Conservation (phyloP, 192 early-diverging fungal species). For the Backusella macrospora region DNA sequence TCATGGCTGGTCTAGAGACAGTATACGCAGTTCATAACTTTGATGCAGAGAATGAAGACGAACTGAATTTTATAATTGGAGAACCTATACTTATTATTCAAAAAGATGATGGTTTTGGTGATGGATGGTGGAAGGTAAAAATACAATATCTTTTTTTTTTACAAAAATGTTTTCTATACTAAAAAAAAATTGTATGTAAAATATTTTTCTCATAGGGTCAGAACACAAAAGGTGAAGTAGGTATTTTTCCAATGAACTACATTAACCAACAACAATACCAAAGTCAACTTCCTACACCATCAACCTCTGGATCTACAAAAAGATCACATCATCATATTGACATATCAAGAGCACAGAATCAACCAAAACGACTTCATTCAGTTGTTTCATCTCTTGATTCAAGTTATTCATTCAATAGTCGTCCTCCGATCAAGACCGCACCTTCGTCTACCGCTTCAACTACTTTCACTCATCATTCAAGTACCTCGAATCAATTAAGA, state of each 20-base stretch:
- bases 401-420: background rate
- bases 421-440: background rate
- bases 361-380: background rate
- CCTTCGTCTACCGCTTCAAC: background rate
- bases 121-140: constrained; percentile 80
- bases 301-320: constrained; percentile 9
- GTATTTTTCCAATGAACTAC: constrained; percentile 75
- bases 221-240: constrained; percentile 61
- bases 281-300: constrained; percentile 23
- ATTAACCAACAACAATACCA: constrained; percentile 42
- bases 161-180: too few relatives aligned
- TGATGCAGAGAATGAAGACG: constrained; percentile 67
- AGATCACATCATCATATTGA: background rate
- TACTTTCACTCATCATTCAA: background rate
- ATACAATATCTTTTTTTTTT: background rate
- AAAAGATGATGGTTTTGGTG: constrained; percentile 68
- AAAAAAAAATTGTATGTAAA: too few relatives aligned
- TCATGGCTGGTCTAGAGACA: constrained; percentile 45
- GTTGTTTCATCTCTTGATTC: background rate
- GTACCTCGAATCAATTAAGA: constrained; percentile 3
- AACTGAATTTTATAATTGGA: constrained; percentile 66
- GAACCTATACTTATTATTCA: constrained; percentile 74
- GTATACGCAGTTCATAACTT: constrained; percentile 62
- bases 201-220: constrained; percentile 50
- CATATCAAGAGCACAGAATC: background rate